Percentiles rank a stretch among this genome's conserved stretches.
Evolutionary conservation across 2,329 filamentous ascomycete genomes (phyloP).

Genomic region (Botryotinia globosa): DNA sequence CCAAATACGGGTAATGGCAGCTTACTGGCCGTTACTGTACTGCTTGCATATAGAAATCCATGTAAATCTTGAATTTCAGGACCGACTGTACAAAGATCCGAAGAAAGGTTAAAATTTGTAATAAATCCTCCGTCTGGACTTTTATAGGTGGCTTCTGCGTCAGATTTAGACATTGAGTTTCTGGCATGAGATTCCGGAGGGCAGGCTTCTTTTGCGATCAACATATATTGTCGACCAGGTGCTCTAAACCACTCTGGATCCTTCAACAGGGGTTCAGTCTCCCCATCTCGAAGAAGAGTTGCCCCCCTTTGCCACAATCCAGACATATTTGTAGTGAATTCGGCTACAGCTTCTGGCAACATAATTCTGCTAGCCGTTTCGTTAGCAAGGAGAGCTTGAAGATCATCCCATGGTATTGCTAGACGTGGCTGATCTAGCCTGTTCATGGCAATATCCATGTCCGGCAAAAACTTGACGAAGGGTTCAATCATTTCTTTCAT

Average conservation of each 20-base stretch:
- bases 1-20: constrained; percentile 60
- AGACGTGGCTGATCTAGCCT: constrained; percentile 61
- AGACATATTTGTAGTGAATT: constrained; percentile 45
- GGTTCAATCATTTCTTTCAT: constrained; percentile 39
- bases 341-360: constrained; percentile 43
- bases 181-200: constrained; percentile 52
- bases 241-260: constrained; percentile 35
- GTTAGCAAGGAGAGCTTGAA: constrained; percentile 49
- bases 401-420: constrained; percentile 57
- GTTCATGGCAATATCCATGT: constrained; percentile 67
- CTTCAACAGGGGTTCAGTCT: constrained; percentile 23
- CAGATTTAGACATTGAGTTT: constrained; percentile 38
- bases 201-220: constrained; percentile 55
- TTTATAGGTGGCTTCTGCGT: constrained; percentile 41
- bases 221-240: constrained; percentile 55
- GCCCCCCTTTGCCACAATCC: constrained; percentile 31
- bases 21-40: constrained; percentile 50
- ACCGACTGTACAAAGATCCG: constrained; percentile 56
- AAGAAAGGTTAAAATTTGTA: constrained; percentile 56
- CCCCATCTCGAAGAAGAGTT: constrained; percentile 27
- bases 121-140: constrained; percentile 51
- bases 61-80: constrained; percentile 50
- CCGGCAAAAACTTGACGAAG: constrained; percentile 54
- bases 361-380: constrained; percentile 48
- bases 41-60: constrained; percentile 55